Base-by-base conservation (phyloP, 305 asterid genomes). In the Fraxinus xanthoxyloides region DNA sequence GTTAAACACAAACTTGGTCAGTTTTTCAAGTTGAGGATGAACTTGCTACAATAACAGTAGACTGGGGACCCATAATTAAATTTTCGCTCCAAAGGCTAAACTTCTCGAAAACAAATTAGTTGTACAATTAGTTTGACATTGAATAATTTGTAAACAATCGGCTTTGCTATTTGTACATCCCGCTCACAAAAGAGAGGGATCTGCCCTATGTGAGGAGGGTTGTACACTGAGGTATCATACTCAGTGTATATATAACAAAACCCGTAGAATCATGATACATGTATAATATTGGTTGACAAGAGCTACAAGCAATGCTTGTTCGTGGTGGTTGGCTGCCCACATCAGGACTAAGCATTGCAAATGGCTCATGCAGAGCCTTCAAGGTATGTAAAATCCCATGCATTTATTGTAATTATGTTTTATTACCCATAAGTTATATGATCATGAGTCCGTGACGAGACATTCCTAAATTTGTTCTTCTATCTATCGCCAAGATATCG, bases 311-410 rank as follows among this genome's bases (percentile, higher is more conserved):
- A 94, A 91, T 87, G 98, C 99, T 5, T 94, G 95, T 90, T 93
- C 99, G 72, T 94, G 98, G 98, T 96, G 98, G 99, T 92, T 95
- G 97, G 98, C 99, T 0, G 91, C 95, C 92, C 99, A 96, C 87
- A 88, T 96, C 72, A 89, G 99, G 77, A 96, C 98, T 23, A 96
- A 96, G 84, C 99, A 96, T 83, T 90, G 98, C 23, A 95, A 95
- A 91, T 94, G 99, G 99, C 98, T 95, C 43, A 98, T 94, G 63
- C 98, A 93, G 67, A 87, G 93, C 91, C 90, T 94, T 67, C 93
- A 86, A 83, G 99, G 99, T 94, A 86, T 26, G 23, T 31, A 4
- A 36, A 12, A 48, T 17, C 26, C 13, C 46, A 36, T 23, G 19
- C 30, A 79, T n/a, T 51, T 10, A 43, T 43, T 10, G 51, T 10